Base-by-base conservation (phyloP, 176 grass and related monocot species). In the Avena atlantica region DNA sequence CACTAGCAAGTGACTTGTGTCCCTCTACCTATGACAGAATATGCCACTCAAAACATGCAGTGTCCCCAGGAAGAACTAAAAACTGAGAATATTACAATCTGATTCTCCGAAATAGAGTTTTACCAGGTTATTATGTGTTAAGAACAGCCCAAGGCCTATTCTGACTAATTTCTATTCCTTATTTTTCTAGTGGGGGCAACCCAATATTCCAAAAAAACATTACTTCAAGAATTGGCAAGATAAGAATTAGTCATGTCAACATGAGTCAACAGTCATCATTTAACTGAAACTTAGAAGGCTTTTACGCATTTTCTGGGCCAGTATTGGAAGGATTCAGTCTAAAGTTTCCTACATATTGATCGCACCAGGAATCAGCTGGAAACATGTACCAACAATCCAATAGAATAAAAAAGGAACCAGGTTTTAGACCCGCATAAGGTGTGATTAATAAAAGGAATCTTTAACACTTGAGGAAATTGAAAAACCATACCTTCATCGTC, bases 401-500 rank as follows among this genome's bases (percentile, higher is more conserved):
- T 31, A 31, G 29, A n/a, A 31, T 31, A 31, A 17, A 1, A 52
- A 16, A 65, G 31, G 49, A 75, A 56, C 19, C 6, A 0, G n/a
- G 25, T 68, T 53, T 76, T 86, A 27, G 37, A 51, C 58, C 84
- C 23, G 12, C 15, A 78, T 48, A 69, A 58, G 51, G 31, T 31
- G 44, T 49, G 27, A 17, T 85, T 55, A 15, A 16, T 58, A 37
- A 58, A 80, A 57, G 55, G 59, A 13, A 85, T n/a, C 27, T 56
- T 57, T 23, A 60, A 75, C 56, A 89, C 61, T 63, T 36, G n/a
- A 58, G 45, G 25, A 60, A 67, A 40, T 78, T 47, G 16, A 37
- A 79, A 91, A 20, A 7, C 0, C 44, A 34, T 83, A 95, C 96
- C 96, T 95, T 98, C 90, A 91, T 98, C 96, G 49, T 98, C 96